Conservation (phyloP, 139 green algal species). For the Auxenochlorella pyrenoidosa region DNA sequence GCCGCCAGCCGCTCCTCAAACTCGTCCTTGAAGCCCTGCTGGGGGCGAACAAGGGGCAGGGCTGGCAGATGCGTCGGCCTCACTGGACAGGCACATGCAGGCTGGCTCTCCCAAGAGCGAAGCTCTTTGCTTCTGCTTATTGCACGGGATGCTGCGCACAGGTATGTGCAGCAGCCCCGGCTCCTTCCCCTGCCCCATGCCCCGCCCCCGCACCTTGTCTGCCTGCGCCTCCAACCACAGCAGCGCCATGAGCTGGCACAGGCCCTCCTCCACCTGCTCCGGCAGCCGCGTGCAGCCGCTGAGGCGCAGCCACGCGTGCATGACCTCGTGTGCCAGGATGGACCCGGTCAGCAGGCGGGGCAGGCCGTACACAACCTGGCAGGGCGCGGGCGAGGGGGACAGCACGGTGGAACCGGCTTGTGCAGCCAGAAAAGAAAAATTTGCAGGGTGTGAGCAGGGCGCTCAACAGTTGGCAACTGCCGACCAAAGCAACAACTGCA, state of each 20-base stretch:
- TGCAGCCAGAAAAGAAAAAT: no score
- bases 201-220: neutral
- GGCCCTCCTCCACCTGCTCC: constrained; percentile 86
- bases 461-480: no score
- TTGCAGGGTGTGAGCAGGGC: neutral
- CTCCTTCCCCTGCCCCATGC: neutral
- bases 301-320: constrained; percentile 92
- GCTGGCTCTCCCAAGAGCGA: no score
- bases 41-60: neutral
- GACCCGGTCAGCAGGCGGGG: constrained; percentile 83
- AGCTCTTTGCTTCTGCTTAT: no score
- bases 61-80: neutral
- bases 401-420: no score
- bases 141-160: neutral
- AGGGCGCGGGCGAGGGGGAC: no score
- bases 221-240: constrained; percentile 87
- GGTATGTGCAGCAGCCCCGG: neutral
- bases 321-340: constrained; percentile 93
- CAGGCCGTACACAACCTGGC: constrained; percentile 83
- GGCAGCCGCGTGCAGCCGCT: constrained; percentile 54
- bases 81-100: no score
- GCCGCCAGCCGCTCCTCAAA: constrained; percentile 70
- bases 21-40: constrained; percentile 16
- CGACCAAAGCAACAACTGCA: no score
- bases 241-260: constrained; percentile 93